These are phyloP conservation scores for Collybia sordida DNA, from an alignment of 768 basidiomycete genomes.

Conservation along the genomic window DNA sequence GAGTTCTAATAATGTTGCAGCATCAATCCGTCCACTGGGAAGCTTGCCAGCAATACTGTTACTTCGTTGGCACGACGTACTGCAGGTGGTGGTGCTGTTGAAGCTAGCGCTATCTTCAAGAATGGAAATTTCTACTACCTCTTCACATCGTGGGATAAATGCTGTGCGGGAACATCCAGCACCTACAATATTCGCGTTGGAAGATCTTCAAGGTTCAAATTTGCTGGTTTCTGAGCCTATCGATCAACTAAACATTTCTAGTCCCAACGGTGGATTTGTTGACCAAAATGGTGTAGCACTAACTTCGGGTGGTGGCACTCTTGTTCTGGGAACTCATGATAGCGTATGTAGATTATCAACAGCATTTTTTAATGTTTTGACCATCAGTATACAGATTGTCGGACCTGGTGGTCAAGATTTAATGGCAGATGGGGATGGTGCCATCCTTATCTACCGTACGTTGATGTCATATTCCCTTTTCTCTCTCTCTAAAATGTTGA, in stretches of 20 bases:
- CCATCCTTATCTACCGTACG: constrained; percentile 46
- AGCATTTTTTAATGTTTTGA: not conserved
- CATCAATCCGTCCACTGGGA: constrained; percentile 40
- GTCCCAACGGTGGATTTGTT: constrained; percentile 43
- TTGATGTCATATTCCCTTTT: constrained; percentile 1
- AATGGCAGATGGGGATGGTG: constrained; percentile 41
- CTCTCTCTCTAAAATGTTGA: not conserved
- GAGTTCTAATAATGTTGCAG: constrained; percentile 12
- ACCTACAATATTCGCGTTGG: constrained; percentile 65
- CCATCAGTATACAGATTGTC: constrained; percentile 31
- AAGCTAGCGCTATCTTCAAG: constrained; percentile 48
- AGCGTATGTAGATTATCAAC: constrained; percentile 23
- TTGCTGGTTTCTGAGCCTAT: not conserved
- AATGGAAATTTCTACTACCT: constrained; percentile 49
- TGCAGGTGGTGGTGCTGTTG: constrained; percentile 43
- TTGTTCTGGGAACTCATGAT: constrained; percentile 45
- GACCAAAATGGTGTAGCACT: constrained; percentile 46
- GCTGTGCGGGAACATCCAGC: constrained; percentile 48
- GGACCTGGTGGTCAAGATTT: constrained; percentile 60
- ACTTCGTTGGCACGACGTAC: constrained; percentile 47
- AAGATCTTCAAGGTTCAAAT: constrained; percentile 39
- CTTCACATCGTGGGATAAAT: constrained; percentile 56
- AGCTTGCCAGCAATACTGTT: constrained; percentile 34
- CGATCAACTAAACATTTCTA: constrained; percentile 12
- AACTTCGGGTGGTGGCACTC: constrained; percentile 50